A percentile compares a stretch with the other conserved stretches of the same genome.
Evolutionary conservation across 2,329 filamentous ascomycete species (phyloP).

Genomic region (Trichophyton equinum): DNA sequence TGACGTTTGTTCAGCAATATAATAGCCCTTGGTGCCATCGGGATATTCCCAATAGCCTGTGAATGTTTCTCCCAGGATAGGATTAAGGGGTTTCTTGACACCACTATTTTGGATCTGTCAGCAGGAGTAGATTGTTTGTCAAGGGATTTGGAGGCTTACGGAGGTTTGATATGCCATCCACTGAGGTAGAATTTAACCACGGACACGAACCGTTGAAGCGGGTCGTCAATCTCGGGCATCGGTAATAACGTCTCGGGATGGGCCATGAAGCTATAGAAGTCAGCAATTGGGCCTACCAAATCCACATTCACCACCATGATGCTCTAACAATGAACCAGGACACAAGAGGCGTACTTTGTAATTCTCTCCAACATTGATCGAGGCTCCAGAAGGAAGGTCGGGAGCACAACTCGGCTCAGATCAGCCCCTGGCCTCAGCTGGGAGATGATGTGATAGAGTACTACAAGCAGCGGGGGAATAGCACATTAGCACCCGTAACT

Average conservation of each 20-base stretch:
- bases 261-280: slow-evolving; percentile 78
- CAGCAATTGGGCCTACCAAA: background rate
- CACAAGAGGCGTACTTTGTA: slow-evolving; percentile 60
- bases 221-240: slow-evolving; percentile 79
- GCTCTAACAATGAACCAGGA: background rate
- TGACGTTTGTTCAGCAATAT: slow-evolving; percentile 93
- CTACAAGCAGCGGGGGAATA: slow-evolving; percentile 34
- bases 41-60: slow-evolving; percentile 92
- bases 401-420: slow-evolving; percentile 82
- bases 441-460: slow-evolving; percentile 93
- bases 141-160: slow-evolving; percentile 47
- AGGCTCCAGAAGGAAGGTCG: slow-evolving; percentile 95
- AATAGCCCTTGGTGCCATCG: slow-evolving; percentile 76
- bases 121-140: background rate
- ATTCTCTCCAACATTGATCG: slow-evolving; percentile 97
- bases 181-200: slow-evolving; percentile 98
- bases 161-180: slow-evolving; percentile 96
- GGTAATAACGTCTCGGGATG: slow-evolving; percentile 90
- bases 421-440: slow-evolving; percentile 92
- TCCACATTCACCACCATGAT: background rate
- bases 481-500: background rate
- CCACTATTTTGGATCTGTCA: slow-evolving; percentile 46
- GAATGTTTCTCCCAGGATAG: slow-evolving; percentile 87
- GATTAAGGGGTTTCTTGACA: slow-evolving; percentile 96
- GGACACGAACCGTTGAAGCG: slow-evolving; percentile 75